These are phyloP conservation scores for Ascoidea tarda DNA, from an alignment of 805 yeast species.

Conservation along the genomic window DNA sequence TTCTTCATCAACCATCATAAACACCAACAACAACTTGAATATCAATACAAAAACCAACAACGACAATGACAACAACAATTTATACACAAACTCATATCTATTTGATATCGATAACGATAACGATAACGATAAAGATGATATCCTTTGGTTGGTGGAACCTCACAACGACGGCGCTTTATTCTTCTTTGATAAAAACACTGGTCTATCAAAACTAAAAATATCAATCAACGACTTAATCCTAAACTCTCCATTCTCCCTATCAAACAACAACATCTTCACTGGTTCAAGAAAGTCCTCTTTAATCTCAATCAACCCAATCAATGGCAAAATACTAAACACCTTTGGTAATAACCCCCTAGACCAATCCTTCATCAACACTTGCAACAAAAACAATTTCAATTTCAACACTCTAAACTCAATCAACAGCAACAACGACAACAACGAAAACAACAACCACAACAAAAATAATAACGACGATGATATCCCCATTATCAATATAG, in stretches of 20 bases:
- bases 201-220: slow-evolving; percentile 72
- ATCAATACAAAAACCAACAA: slow-evolving; percentile 1
- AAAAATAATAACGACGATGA: slow-evolving; percentile 11
- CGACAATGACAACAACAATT: slow-evolving; percentile 9
- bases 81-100: neutral
- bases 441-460: slow-evolving; percentile 3
- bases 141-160: slow-evolving; percentile 86
- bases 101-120: slow-evolving; percentile 12
- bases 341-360: slow-evolving; percentile 41
- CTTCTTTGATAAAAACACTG: slow-evolving; percentile 60
- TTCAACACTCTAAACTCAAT: neutral
- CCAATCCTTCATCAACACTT: slow-evolving; percentile 8
- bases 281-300: slow-evolving; percentile 70
- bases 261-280: slow-evolving; percentile 72
- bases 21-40: slow-evolving; percentile 1
- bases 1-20: neutral
- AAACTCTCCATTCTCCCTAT: slow-evolving; percentile 79
- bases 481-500: slow-evolving; percentile 36
- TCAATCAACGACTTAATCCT: slow-evolving; percentile 63
- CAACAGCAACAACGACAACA: neutral
- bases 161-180: slow-evolving; percentile 71
- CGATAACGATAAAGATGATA: slow-evolving; percentile 15
- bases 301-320: slow-evolving; percentile 54
- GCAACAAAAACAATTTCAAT: neutral
- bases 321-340: slow-evolving; percentile 56